Evolutionary conservation across 495 filamentous ascomycete species (phyloP).

Genomic region (Neurospora sp.): DNA sequence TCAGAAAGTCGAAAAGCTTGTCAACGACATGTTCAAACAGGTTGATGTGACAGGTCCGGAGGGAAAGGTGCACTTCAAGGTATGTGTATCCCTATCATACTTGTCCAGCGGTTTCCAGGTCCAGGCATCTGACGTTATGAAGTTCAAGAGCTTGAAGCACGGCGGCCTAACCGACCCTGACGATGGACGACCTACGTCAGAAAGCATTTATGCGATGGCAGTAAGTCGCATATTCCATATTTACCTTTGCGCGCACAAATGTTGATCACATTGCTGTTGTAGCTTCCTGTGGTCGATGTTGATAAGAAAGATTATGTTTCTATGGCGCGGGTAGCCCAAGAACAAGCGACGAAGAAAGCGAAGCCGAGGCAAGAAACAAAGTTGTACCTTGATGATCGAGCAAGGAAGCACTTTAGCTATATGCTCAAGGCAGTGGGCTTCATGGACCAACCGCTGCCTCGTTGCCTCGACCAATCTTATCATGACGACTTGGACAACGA

Average conservation of each 20-base stretch:
- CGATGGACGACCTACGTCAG: not conserved
- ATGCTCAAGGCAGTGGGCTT: constrained; percentile 3
- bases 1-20: not conserved
- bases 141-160: not conserved
- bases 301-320: constrained; percentile 4
- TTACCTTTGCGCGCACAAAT: not conserved
- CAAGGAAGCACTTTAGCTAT: not conserved
- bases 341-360: not conserved
- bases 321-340: not conserved
- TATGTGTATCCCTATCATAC: not conserved
- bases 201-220: not conserved
- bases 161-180: not conserved
- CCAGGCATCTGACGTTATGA: not conserved
- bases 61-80: constrained; percentile 2
- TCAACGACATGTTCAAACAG: not conserved
- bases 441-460: constrained; percentile 2
- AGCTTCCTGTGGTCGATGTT: constrained; percentile 5
- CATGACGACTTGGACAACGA: not conserved
- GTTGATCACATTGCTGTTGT: not conserved
- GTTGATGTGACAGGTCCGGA: constrained; percentile 2
- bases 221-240: not conserved
- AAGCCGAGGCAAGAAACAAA: not conserved
- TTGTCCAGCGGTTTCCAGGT: not conserved
- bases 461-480: constrained; percentile 5
- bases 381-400: not conserved